A percentile compares a stretch with the other conserved stretches of the same genome.
Evolutionary conservation across 495 filamentous ascomycete species (phyloP).

Genomic region (Aspergillus panamensis): DNA sequence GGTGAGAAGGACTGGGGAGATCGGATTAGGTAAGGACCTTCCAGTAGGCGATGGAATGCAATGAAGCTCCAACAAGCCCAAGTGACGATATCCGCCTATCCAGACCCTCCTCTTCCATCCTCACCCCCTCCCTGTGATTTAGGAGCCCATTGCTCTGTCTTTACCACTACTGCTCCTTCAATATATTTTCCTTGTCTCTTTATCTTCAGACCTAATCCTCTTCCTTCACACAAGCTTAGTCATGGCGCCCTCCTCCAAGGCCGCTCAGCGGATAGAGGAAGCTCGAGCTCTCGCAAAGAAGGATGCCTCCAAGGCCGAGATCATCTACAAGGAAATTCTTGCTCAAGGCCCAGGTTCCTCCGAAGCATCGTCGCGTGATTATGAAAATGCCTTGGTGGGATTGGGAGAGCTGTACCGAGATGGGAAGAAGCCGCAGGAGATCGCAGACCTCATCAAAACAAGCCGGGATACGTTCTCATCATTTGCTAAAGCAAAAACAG

Average conservation of each 20-base stretch:
- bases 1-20: slow-evolving; percentile 14
- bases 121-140: slow-evolving; percentile 1
- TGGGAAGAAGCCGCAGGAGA: slow-evolving; percentile 79
- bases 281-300: slow-evolving; percentile 77
- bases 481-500: slow-evolving; percentile 98
- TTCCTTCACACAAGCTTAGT: slow-evolving; percentile 17
- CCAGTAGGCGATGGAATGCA: slow-evolving; percentile 5
- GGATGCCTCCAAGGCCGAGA: slow-evolving; percentile 74
- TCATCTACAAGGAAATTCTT: slow-evolving; percentile 82
- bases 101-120: slow-evolving; percentile 14
- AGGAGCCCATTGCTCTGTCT: background rate
- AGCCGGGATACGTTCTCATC: slow-evolving; percentile 88
- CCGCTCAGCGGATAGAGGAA: slow-evolving; percentile 68
- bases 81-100: slow-evolving; percentile 20
- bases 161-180: background rate
- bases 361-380: slow-evolving; percentile 81
- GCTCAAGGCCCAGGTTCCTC: slow-evolving; percentile 76
- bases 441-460: slow-evolving; percentile 85
- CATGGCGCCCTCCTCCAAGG: slow-evolving; percentile 52
- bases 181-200: background rate
- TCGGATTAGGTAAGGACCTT: slow-evolving; percentile 4
- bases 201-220: background rate
- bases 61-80: slow-evolving; percentile 17
- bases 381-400: slow-evolving; percentile 67
- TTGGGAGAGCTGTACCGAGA: slow-evolving; percentile 91